phyloP scores from a whole-genome alignment of 2,329 filamentous ascomycete species.

The Fusarium equiseti region DNA sequence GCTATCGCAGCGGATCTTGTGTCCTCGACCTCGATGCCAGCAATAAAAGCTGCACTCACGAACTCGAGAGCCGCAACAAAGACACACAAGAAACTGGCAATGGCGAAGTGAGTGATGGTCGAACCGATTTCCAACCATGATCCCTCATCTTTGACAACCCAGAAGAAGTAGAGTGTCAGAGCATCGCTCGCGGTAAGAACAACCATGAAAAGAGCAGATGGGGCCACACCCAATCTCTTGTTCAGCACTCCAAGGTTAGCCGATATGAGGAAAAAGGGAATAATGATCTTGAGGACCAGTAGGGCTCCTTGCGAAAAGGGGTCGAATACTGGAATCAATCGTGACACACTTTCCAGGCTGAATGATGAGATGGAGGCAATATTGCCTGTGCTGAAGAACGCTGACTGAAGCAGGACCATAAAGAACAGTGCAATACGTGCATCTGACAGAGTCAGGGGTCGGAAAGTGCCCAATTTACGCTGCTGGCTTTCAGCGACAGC shows the following conservation, averaged over 20 bases:
- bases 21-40: conserved; percentile 77
- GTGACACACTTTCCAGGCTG: conserved; percentile 88
- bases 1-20: conserved; percentile 11
- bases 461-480: conserved; percentile 54
- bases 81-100: conserved; percentile 88
- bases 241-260: conserved; percentile 96
- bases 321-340: conserved; percentile 91
- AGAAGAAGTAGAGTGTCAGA: conserved; percentile 96
- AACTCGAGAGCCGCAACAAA: conserved; percentile 92
- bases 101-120: conserved; percentile 94
- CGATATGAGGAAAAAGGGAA: conserved; percentile 92
- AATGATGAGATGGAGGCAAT: conserved; percentile 94
- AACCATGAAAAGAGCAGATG: conserved; percentile 91
- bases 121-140: conserved; percentile 98
- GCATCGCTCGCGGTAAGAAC: conserved; percentile 93
- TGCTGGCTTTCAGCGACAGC: conserved; percentile 22
- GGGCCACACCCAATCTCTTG: conserved; percentile 82
- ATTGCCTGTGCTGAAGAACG: conserved; percentile 97
- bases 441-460: conserved; percentile 83
- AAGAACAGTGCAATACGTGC: conserved; percentile 93
- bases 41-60: conserved; percentile 84
- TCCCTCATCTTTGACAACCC: conserved; percentile 95
- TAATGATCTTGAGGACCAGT: conserved; percentile 88
- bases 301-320: conserved; percentile 92
- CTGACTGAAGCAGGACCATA: conserved; percentile 92